Conservation (phyloP, 345 rosid species). For the Populus alba region DNA sequence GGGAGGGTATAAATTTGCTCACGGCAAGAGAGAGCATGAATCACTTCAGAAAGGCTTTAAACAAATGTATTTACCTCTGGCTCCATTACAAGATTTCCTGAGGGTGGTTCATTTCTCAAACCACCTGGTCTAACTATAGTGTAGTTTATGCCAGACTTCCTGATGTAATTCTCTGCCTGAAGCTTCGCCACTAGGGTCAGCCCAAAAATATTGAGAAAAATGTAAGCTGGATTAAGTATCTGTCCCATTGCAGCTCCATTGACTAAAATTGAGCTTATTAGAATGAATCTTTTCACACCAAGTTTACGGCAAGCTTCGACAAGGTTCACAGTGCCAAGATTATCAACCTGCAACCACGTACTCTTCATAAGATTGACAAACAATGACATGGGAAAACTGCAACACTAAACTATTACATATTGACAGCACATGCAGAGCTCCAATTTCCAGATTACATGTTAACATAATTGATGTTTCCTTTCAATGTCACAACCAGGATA, state of each 20-base stretch:
- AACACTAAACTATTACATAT: background rate
- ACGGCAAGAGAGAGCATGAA: background rate
- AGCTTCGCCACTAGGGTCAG: slow-evolving; percentile 87
- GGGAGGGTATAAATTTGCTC: background rate
- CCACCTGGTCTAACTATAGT: slow-evolving; percentile 89
- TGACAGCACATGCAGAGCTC: background rate
- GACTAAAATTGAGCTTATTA: slow-evolving; percentile 80
- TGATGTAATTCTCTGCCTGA: slow-evolving; percentile 78
- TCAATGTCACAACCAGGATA: background rate
- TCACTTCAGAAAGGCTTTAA: background rate
- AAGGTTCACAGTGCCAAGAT: slow-evolving; percentile 75
- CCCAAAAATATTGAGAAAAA: slow-evolving; percentile 81
- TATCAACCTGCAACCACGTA: slow-evolving; percentile 57
- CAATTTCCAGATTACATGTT: background rate
- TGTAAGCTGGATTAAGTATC: slow-evolving; percentile 79
- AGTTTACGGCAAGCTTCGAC: slow-evolving; percentile 77
- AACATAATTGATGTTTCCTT: background rate
- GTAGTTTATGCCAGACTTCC: slow-evolving; percentile 73
- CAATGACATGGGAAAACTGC: background rate
- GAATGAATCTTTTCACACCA: slow-evolving; percentile 68
- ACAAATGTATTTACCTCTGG: slow-evolving; percentile 53
- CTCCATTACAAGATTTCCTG: slow-evolving; percentile 82
- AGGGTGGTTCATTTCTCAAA: slow-evolving; percentile 71
- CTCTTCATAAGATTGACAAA: background rate
- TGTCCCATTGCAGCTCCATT: slow-evolving; percentile 98